These are phyloP conservation scores for Solanum infundibuliforme DNA, from an alignment of 257 asterid species.

Conservation along the genomic window DNA sequence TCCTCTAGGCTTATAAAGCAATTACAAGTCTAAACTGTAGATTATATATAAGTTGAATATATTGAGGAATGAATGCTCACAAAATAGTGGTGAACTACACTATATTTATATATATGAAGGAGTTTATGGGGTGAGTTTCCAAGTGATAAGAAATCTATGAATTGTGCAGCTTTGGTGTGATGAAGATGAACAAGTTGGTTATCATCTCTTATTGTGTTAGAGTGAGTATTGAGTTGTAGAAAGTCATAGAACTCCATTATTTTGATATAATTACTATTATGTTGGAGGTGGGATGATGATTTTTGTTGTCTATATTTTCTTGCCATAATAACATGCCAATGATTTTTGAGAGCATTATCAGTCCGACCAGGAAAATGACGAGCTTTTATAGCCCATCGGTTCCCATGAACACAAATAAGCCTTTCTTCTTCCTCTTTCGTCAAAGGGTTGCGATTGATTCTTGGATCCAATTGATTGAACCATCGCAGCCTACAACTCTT, in stretches of 20 bases:
- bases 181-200: constrained; percentile 10
- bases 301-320: constrained; percentile 20
- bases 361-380: constrained; percentile 42
- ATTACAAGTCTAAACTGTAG: not conserved
- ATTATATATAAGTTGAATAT: not conserved
- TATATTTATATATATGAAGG: not conserved
- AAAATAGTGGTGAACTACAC: not conserved
- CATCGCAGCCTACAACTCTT: constrained; percentile 56
- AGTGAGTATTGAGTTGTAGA: constrained; percentile 62
- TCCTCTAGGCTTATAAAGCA: not conserved
- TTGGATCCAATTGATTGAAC: constrained; percentile 48
- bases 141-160: constrained; percentile 1
- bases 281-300: not conserved
- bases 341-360: constrained; percentile 47
- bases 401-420: constrained; percentile 31
- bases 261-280: no score
- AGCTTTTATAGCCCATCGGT: constrained; percentile 40
- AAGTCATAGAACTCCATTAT: constrained; percentile 50
- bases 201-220: constrained; percentile 32
- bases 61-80: not conserved
- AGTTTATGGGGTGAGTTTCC: not conserved
- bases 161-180: not conserved
- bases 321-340: constrained; percentile 47
- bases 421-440: constrained; percentile 37
- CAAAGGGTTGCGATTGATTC: constrained; percentile 30